These are phyloP conservation scores for Kodamaea nitidulidarum DNA, from an alignment of 805 yeast genomes.

Conservation along the genomic window DNA sequence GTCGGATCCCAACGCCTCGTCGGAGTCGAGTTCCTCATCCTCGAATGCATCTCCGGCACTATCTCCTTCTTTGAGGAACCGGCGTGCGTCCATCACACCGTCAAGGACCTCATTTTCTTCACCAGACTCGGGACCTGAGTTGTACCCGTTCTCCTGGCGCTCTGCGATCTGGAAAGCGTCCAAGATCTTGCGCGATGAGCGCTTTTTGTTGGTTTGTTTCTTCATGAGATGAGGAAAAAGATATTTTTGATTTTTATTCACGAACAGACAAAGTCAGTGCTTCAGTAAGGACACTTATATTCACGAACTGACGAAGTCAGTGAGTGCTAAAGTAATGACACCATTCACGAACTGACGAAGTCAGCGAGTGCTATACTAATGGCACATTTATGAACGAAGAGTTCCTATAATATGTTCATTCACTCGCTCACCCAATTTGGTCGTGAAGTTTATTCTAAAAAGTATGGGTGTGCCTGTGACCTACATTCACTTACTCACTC, in stretches of 20 bases:
- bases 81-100: constrained; percentile 42
- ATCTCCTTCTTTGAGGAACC: constrained; percentile 19
- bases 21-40: constrained; percentile 75
- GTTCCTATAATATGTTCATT: too few species aligned
- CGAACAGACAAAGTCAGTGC: too few species aligned
- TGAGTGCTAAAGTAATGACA: too few species aligned
- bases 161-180: constrained; percentile 46
- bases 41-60: constrained; percentile 34
- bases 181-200: constrained; percentile 34
- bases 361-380: too few species aligned
- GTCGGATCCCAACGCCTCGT: constrained; percentile 83
- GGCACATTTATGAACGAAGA: too few species aligned
- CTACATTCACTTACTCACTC: too few species aligned
- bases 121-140: constrained; percentile 18
- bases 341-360: too few species aligned
- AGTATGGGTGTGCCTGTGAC: too few species aligned
- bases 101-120: constrained; percentile 21
- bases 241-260: background rate
- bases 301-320: too few species aligned
- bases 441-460: too few species aligned
- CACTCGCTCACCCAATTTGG: too few species aligned
- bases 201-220: constrained; percentile 22
- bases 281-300: too few species aligned
- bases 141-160: constrained; percentile 28
- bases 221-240: constrained; percentile 3